phyloP scores from a whole-genome alignment of 1,284 basidiomycete genomes.

The Hortiboletus rubellus region DNA sequence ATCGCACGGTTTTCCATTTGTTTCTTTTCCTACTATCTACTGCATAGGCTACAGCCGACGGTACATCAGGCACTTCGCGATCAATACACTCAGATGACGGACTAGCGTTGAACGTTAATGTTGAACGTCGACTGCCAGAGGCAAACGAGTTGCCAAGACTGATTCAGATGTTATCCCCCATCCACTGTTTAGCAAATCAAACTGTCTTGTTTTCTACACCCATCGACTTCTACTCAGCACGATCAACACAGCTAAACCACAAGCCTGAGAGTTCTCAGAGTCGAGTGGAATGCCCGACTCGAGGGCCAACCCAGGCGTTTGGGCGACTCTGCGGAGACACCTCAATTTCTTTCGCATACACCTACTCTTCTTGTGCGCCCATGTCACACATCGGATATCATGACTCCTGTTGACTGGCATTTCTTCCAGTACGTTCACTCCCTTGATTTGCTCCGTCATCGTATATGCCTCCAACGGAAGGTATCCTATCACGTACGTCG shows the following conservation, averaged over 20 bases:
- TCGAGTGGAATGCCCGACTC: slow-evolving; percentile 14
- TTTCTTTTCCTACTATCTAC: slow-evolving; percentile 28
- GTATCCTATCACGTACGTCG: slow-evolving; percentile 66
- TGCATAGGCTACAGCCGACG: slow-evolving; percentile 27
- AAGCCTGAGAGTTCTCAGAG: neutral
- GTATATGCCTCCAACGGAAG: slow-evolving; percentile 75
- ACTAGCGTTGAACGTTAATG: no score
- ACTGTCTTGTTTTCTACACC: neutral
- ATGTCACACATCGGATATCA: neutral
- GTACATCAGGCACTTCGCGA: slow-evolving; percentile 23
- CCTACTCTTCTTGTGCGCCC: slow-evolving; percentile 51
- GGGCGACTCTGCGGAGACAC: slow-evolving; percentile 40
- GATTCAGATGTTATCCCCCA: neutral
- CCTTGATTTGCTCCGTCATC: slow-evolving; percentile 70
- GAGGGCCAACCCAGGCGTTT: slow-evolving; percentile 20
- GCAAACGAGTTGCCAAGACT: neutral
- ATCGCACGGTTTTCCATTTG: slow-evolving; percentile 29
- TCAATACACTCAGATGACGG: slow-evolving; percentile 24
- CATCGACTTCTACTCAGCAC: neutral
- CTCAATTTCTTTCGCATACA: slow-evolving; percentile 75
- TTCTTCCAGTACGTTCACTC: slow-evolving; percentile 65
- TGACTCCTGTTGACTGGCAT: slow-evolving; percentile 23
- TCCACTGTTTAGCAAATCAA: neutral
- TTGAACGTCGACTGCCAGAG: neutral
- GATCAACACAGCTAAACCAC: neutral